These are phyloP conservation scores for Lactuca saligna DNA, from an alignment of 129 eudicot species.

Conservation along the genomic window DNA sequence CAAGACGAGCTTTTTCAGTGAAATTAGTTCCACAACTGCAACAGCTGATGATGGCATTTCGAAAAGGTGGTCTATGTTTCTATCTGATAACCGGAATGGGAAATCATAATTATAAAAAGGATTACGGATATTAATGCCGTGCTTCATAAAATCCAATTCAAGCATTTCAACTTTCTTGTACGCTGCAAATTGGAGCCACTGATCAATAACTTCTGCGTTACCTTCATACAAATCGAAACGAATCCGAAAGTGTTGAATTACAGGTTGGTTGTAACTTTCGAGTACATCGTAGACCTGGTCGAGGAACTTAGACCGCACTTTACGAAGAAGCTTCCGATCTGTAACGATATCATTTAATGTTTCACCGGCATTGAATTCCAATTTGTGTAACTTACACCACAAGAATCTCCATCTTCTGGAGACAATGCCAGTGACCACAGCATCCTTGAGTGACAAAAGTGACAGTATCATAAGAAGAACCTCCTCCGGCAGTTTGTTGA, in stretches of 20 bases:
- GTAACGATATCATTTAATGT: constrained; percentile 13
- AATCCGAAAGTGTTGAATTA: background rate
- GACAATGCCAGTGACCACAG: constrained; percentile 37
- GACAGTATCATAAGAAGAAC: constrained; percentile 41
- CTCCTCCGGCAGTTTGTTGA: constrained; percentile 42
- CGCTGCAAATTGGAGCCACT: constrained; percentile 2
- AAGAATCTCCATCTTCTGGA: constrained; percentile 39
- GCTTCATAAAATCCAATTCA: background rate
- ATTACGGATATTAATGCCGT: background rate
- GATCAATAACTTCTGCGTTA: background rate
- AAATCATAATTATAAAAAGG: background rate
- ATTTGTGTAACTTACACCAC: constrained; percentile 28
- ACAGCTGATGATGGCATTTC: background rate
- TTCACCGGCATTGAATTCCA: constrained; percentile 39
- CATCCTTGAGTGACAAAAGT: constrained; percentile 36
- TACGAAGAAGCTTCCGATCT: background rate
- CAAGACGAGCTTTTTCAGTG: constrained; percentile 36
- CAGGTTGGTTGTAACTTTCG: constrained; percentile 19
- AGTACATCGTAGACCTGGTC: constrained; percentile 41
- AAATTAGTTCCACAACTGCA: background rate
- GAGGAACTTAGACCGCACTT: constrained; percentile 28
- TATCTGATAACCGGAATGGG: background rate
- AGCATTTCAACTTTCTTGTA: constrained; percentile 16
- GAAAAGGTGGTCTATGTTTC: background rate
- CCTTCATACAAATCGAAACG: background rate